A percentile compares a stretch with the other conserved stretches of the same genome.
These are phyloP conservation scores for Talaromyces stipitatus DNA, from an alignment of 495 filamentous ascomycete genomes.

Conservation along the genomic window DNA sequence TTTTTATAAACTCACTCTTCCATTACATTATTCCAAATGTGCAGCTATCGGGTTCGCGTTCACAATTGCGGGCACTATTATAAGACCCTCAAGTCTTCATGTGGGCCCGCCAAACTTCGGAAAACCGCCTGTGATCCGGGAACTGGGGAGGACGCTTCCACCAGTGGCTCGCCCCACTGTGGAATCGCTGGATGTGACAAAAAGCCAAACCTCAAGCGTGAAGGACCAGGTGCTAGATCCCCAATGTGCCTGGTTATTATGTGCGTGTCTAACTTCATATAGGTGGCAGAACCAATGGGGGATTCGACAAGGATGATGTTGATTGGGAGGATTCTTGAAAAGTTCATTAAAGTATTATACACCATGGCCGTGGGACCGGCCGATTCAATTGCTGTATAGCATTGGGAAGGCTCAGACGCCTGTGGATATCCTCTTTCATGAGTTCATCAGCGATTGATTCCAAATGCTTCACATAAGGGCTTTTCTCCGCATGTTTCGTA, in stretches of 20 bases:
- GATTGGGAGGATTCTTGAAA: neutral
- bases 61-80: neutral
- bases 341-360: neutral
- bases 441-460: constrained; percentile 10
- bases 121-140: neutral
- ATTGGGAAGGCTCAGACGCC: neutral
- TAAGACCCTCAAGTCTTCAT: neutral
- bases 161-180: neutral
- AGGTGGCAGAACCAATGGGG: neutral
- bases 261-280: neutral
- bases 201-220: neutral
- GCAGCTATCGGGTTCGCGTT: neutral
- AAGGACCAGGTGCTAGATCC: neutral
- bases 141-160: neutral
- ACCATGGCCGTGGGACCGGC: neutral
- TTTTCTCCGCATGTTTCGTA: constrained; percentile 5
- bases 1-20: too few relatives aligned
- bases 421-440: neutral
- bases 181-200: neutral
- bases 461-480: constrained; percentile 6
- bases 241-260: neutral
- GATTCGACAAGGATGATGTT: neutral
- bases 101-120: neutral
- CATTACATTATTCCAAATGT: neutral
- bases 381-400: constrained; percentile 1